A percentile compares a stretch with the other conserved stretches of the same genome.
Conservation (phyloP, 306 rosid genomes). For the Trifolium fragiferum region DNA sequence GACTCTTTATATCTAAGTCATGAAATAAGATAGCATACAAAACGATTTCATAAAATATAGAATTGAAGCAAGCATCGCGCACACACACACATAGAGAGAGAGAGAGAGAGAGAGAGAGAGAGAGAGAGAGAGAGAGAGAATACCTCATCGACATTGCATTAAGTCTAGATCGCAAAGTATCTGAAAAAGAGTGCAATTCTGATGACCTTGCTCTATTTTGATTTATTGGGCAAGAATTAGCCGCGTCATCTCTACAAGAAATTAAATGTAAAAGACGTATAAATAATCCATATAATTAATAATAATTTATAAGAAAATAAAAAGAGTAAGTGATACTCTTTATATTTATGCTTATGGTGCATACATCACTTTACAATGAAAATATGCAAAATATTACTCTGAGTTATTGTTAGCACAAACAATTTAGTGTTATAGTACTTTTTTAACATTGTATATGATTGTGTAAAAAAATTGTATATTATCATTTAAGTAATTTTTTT, state of each 20-base stretch:
- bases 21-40: slow-evolving; percentile 29
- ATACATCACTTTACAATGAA: neutral
- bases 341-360: neutral
- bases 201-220: slow-evolving; percentile 78
- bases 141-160: slow-evolving; percentile 76
- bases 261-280: slow-evolving; percentile 19
- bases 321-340: too few species aligned
- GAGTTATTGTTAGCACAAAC: neutral
- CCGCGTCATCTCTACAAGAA: slow-evolving; percentile 52
- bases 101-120: too few species aligned
- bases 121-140: neutral
- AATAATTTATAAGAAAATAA: neutral
- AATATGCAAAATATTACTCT: neutral
- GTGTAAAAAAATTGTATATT: too few species aligned
- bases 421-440: neutral
- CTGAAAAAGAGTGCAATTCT: slow-evolving; percentile 82
- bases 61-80: neutral
- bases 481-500: too few species aligned
- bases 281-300: slow-evolving; percentile 12
- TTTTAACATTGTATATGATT: too few species aligned
- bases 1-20: slow-evolving; percentile 83
- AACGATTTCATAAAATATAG: neutral
- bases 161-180: slow-evolving; percentile 73
- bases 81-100: too few species aligned
- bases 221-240: slow-evolving; percentile 51